Conservation (phyloP, 306 rosid species). For the Sophora flavescens region DNA sequence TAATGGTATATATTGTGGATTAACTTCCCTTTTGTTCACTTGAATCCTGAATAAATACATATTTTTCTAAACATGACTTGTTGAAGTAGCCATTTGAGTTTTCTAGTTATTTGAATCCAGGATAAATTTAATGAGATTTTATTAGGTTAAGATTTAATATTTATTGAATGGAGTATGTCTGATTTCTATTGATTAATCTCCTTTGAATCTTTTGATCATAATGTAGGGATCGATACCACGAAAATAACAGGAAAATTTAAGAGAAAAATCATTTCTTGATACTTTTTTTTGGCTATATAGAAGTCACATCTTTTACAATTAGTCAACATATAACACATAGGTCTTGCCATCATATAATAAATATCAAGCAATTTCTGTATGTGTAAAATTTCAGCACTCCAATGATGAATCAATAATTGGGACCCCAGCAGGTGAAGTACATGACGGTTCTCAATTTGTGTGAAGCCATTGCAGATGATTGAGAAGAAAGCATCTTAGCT, state of each 20-base stretch:
- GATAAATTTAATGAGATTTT: not conserved
- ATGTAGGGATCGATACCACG: not conserved
- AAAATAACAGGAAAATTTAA: constrained; percentile 5
- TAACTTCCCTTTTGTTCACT: not conserved
- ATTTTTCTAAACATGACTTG: no score
- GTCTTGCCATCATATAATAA: not conserved
- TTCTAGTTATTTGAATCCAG: not conserved
- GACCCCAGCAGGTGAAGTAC: constrained; percentile 73
- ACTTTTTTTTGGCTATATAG: not conserved
- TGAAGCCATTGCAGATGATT: constrained; percentile 47
- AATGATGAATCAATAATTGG: constrained; percentile 17
- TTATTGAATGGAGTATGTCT: not conserved
- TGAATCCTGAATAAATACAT: not conserved
- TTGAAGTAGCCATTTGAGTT: no score
- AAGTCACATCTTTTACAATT: not conserved
- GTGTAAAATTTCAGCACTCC: not conserved
- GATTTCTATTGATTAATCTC: not conserved
- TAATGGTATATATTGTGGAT: not conserved
- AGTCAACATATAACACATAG: not conserved
- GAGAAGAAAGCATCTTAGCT: constrained; percentile 52
- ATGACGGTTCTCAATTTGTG: constrained; percentile 56
- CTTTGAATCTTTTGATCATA: not conserved
- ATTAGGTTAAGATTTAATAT: not conserved
- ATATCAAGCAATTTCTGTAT: constrained; percentile 1
- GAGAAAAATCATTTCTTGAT: not conserved